Evolutionary conservation across 345 rosid species (phyloP).

Genomic region (Boechera stricta): DNA sequence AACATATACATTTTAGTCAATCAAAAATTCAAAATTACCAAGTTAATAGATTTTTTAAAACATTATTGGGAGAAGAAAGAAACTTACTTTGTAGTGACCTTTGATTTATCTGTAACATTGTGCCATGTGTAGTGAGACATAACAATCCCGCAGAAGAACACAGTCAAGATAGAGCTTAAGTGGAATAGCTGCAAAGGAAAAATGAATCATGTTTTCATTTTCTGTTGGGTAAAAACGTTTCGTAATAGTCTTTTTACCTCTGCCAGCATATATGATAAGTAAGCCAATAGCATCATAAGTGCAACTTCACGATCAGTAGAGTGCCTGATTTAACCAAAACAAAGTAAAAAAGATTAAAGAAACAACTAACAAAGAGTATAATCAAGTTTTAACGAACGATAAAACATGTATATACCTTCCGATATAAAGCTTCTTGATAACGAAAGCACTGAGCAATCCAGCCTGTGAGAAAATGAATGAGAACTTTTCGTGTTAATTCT

Average conservation of each 20-base stretch:
- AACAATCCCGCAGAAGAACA: conserved; percentile 94
- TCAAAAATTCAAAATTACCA: not conserved
- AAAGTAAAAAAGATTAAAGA: not conserved
- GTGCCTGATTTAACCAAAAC: conserved; percentile 58
- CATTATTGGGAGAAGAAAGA: not conserved
- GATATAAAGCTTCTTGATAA: conserved; percentile 82
- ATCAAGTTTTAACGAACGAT: not conserved
- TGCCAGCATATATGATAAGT: conserved; percentile 88
- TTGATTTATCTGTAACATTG: conserved; percentile 86
- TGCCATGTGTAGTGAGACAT: conserved; percentile 99
- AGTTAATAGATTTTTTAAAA: not conserved
- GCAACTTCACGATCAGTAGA: conserved; percentile 97
- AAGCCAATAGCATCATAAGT: conserved; percentile 95
- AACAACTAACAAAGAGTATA: conserved; percentile 12
- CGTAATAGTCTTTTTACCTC: conserved; percentile 58
- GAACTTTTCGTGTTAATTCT: not conserved
- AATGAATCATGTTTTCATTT: conserved; percentile 3
- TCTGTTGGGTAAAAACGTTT: not conserved
- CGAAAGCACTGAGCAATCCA: conserved; percentile 89
- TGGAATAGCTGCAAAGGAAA: conserved; percentile 67
- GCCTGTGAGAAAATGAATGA: conserved; percentile 55
- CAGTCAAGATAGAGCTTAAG: conserved; percentile 90
- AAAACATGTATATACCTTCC: conserved; percentile 66
- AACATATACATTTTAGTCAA: not conserved
- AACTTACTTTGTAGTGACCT: conserved; percentile 88